Base-by-base conservation (phyloP, 176 grass and related monocot species). In the Oryza rufipogon region DNA sequence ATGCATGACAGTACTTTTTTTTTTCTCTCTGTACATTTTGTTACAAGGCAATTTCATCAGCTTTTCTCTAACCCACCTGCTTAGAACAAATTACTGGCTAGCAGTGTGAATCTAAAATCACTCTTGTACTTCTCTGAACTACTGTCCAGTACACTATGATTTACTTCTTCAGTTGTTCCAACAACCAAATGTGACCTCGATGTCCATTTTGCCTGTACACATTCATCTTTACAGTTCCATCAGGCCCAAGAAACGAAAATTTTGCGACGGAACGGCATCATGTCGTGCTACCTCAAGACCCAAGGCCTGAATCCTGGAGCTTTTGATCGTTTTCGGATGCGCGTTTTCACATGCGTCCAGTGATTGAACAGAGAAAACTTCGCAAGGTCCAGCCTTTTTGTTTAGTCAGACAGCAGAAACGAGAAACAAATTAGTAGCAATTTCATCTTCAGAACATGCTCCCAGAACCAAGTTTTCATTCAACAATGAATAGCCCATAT, bases 371-470 rank as follows among this genome's bases (percentile, higher is more conserved):
- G 20, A 22, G 41, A 66, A 11, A 23, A 13, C 14, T 25, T 22
- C 44, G 6, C 74, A 63, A 78, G 48, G 23, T 78, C 65, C 83
- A 78, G 56, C 17, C 74, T 41, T 3, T 32, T 70, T 58, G 83
- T 84, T 76, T 68, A 36, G 4, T 38, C 52, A n/a, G 30, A 22
- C 52, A 66, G 26, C 46, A 64, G 5, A 30, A n/a, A 73, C 51
- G 8, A 4, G 11, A 2, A n/a, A 38, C 12, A 42, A 56, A 56
- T 19, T 4, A 56, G 51, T 15, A 56, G 70, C 11, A 28, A 28
- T 28, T 73, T 49, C 13, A n/a, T 52, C 42, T 51, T 74, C 20
- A 75, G 46, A 28, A 30, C 26, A 45, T 65, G 26, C 22, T 66
- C 1, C 6, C 34, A 36, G 34, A 36, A 2, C 34, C 19, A 15